These are phyloP conservation scores for Dryas drummondii DNA, from an alignment of 306 rosid genomes.

Conservation along the genomic window DNA sequence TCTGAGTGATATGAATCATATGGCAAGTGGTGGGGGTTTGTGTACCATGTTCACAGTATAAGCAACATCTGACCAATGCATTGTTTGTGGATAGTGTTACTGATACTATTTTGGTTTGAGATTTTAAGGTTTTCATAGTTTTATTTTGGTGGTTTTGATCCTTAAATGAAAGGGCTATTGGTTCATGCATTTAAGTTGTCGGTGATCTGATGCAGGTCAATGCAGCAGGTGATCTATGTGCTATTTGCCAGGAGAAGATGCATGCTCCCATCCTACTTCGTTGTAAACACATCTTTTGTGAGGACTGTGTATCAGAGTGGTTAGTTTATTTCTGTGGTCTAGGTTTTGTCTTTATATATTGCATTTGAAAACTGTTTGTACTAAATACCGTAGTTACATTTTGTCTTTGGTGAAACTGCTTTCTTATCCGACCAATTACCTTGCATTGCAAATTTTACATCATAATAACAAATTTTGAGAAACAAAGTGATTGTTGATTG, in stretches of 20 bases:
- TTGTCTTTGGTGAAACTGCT: not conserved
- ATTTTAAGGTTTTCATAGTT: not conserved
- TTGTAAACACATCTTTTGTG: constrained; percentile 96
- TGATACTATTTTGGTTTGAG: not conserved
- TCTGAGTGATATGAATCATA: not conserved
- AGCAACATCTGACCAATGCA: no score
- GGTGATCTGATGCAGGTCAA: constrained; percentile 59
- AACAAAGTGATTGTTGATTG: not conserved
- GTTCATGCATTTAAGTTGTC: constrained; percentile 5
- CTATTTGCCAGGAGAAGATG: constrained; percentile 99
- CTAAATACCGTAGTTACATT: not conserved
- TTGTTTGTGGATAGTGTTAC: not conserved
- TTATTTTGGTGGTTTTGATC: not conserved
- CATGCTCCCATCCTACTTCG: constrained; percentile 87
- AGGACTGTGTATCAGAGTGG: constrained; percentile 99
- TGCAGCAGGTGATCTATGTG: constrained; percentile 93
- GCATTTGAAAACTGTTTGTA: not conserved
- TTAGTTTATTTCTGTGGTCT: constrained; percentile 15
- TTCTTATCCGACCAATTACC: not conserved
- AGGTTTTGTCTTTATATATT: not conserved
- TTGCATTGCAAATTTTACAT: not conserved
- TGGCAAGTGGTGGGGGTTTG: no score
- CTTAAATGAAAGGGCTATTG: not conserved
- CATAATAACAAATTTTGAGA: not conserved
- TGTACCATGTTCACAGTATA: no score